Conservation (phyloP, 2,329 filamentous ascomycete species). For the Colletotrichum tofieldiae region DNA sequence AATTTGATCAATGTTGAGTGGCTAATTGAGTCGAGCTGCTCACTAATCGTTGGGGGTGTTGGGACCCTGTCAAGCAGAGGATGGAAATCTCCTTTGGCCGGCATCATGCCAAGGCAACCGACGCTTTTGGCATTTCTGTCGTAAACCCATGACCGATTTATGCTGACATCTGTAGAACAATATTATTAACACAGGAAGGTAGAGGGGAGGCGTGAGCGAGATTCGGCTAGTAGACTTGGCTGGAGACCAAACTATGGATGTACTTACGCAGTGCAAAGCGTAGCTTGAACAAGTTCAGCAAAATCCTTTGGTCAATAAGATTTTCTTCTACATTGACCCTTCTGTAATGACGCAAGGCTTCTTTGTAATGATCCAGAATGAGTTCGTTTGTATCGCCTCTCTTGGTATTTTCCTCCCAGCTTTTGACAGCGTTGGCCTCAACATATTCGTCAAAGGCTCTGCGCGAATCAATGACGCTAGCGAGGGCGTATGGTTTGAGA, state of each 20-base stretch:
- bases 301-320: slow-evolving; percentile 51
- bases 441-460: slow-evolving; percentile 56
- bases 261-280: slow-evolving; percentile 66
- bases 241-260: neutral
- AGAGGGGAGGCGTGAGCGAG: neutral
- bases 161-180: slow-evolving; percentile 49
- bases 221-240: neutral
- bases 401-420: slow-evolving; percentile 27
- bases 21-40: slow-evolving; percentile 62
- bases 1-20: slow-evolving; percentile 53
- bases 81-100: slow-evolving; percentile 53
- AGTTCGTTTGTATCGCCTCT: slow-evolving; percentile 16
- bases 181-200: slow-evolving; percentile 50
- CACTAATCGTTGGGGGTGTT: slow-evolving; percentile 61
- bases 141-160: slow-evolving; percentile 56
- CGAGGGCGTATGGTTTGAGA: slow-evolving; percentile 59
- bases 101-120: slow-evolving; percentile 46
- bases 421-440: slow-evolving; percentile 23
- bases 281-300: slow-evolving; percentile 59
- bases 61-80: slow-evolving; percentile 57
- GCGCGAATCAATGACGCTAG: slow-evolving; percentile 54
- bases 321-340: slow-evolving; percentile 22
- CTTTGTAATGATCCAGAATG: slow-evolving; percentile 45
- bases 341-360: slow-evolving; percentile 45
- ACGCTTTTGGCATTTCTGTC: slow-evolving; percentile 60